A percentile compares a stretch with the other conserved stretches of the same genome.
phyloP scores from a whole-genome alignment of 352 stramenopile species.

The Globisporangium acanthophoron region DNA sequence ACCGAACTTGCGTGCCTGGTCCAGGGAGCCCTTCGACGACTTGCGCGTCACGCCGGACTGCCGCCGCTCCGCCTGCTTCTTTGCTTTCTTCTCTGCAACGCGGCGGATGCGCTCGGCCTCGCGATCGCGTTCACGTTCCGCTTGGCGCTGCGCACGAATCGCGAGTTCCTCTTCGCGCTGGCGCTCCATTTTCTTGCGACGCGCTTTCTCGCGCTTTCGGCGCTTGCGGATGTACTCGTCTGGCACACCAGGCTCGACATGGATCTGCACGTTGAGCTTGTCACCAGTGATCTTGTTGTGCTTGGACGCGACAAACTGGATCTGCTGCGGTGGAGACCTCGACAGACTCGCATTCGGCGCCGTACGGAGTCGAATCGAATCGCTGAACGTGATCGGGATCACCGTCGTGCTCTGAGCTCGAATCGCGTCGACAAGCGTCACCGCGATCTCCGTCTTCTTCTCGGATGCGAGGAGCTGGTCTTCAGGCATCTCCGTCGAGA shows the following conservation, averaged over 20 bases:
- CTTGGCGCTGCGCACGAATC: constrained; percentile 60
- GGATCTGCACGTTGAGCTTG: constrained; percentile 35
- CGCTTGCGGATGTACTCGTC: constrained; percentile 85
- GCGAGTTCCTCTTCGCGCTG: constrained; percentile 74
- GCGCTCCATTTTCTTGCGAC: constrained; percentile 63
- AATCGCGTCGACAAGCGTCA: constrained; percentile 80
- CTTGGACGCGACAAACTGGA: constrained; percentile 53
- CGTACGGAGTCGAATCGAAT: constrained; percentile 52
- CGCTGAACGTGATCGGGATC: constrained; percentile 71
- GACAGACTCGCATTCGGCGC: constrained; percentile 38
- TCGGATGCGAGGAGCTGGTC: constrained; percentile 75
- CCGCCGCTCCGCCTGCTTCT: constrained; percentile 71
- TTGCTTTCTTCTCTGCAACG: constrained; percentile 84
- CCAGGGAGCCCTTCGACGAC: constrained; percentile 43
- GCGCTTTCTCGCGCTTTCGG: constrained; percentile 78
- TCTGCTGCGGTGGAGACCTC: constrained; percentile 50
- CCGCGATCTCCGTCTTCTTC: constrained; percentile 86
- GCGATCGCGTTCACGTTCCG: constrained; percentile 52
- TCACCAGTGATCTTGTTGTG: constrained; percentile 45
- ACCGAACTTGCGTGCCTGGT: constrained; percentile 75
- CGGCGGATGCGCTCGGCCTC: constrained; percentile 71
- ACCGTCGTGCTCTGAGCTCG: constrained; percentile 35
- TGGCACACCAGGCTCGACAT: constrained; percentile 58
- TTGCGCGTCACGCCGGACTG: constrained; percentile 27
- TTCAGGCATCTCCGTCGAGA: constrained; percentile 80